Percentiles rank a stretch among this genome's conserved stretches.
These are phyloP conservation scores for Fonsecaea nubica DNA, from an alignment of 2,329 filamentous ascomycete species.

Conservation along the genomic window DNA sequence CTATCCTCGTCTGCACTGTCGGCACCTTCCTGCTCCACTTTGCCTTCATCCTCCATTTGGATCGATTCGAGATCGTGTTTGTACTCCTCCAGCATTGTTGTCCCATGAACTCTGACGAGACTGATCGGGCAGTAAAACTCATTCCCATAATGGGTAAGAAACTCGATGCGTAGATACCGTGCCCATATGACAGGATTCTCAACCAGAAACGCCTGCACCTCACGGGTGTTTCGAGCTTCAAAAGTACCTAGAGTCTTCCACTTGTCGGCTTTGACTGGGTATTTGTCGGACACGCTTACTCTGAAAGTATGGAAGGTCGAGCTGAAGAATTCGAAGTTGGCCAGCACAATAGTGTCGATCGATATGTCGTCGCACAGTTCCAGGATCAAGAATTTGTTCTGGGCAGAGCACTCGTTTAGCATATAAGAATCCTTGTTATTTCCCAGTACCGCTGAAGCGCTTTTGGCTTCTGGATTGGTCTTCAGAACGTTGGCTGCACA, in stretches of 20 bases:
- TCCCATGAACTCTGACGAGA: slow-evolving; percentile 88
- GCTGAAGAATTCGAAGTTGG: slow-evolving; percentile 99
- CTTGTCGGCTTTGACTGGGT: slow-evolving; percentile 88
- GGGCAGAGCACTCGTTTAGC: slow-evolving; percentile 84
- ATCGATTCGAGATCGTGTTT: slow-evolving; percentile 79
- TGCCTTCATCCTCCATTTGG: slow-evolving; percentile 58
- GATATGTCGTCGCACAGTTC: slow-evolving; percentile 87
- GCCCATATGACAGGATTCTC: slow-evolving; percentile 96
- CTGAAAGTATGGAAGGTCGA: slow-evolving; percentile 92
- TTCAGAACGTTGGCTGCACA: slow-evolving; percentile 93
- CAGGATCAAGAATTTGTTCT: slow-evolving; percentile 92
- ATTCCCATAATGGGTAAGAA: slow-evolving; percentile 90
- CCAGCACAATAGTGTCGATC: slow-evolving; percentile 94
- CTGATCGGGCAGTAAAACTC: slow-evolving; percentile 97
- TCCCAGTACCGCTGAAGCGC: slow-evolving; percentile 83
- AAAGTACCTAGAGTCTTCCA: slow-evolving; percentile 90
- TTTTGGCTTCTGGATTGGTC: slow-evolving; percentile 84
- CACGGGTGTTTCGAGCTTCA: slow-evolving; percentile 88
- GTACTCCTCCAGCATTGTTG: slow-evolving; percentile 91
- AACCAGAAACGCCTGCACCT: slow-evolving; percentile 93
- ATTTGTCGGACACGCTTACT: slow-evolving; percentile 91
- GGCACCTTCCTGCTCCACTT: slow-evolving; percentile 38
- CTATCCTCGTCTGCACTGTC: slow-evolving; percentile 32
- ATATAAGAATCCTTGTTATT: slow-evolving; percentile 99
- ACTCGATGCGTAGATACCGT: slow-evolving; percentile 88